Evolutionary conservation across 805 yeast genomes (phyloP), one percentile per base, ranked within the genome.

Genomic region (Candida parachauliodes): DNA sequence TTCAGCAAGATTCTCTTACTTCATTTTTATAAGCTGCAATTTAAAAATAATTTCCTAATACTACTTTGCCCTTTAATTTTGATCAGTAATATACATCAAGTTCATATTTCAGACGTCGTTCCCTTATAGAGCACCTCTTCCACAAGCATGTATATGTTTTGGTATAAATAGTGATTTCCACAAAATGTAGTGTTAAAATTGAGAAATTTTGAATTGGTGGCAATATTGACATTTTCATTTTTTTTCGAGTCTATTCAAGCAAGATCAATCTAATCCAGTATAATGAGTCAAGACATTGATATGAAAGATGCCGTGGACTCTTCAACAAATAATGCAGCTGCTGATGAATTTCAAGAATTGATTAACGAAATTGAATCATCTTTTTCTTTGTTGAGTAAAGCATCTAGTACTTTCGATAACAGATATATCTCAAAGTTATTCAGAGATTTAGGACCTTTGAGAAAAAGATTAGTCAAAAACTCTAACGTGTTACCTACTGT

Each of bases 381-480:
- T 31, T 74, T 77, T 47, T 62, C 62, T 30, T 68, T 74, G 36
- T 62, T 79, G 37, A 68, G 68, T 35, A 81, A 81, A 60, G 82
- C 89, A 3, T 82, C 82, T 8, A 58, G 76, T 32, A 78, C 79
- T 38, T 79, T 80, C 57, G 98, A 93, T 60, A 86, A 95, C 48
- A 77, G 97, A 47, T 86, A 83, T 62, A 78, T 93, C 32, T 75
- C 91, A 60, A 85, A 84, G 54, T 89, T 87, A 16, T 75, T 93
- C 46, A 81, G 96, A 45, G 94, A 87, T 45, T 69, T 89, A 50
- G 85, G 89, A 6, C 68, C 79, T 2, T 68, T 91, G 45, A 79
- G 97, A 63, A 74, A 81, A 40, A 69, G 74, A 27, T 63, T 89
- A 44, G 74, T 72, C 38, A 41, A 47, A 15, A 35, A 47, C n/a